Evolutionary conservation across 371 early-diverging fungal species (phyloP).

Genomic region (Syncephalis fuscata): DNA sequence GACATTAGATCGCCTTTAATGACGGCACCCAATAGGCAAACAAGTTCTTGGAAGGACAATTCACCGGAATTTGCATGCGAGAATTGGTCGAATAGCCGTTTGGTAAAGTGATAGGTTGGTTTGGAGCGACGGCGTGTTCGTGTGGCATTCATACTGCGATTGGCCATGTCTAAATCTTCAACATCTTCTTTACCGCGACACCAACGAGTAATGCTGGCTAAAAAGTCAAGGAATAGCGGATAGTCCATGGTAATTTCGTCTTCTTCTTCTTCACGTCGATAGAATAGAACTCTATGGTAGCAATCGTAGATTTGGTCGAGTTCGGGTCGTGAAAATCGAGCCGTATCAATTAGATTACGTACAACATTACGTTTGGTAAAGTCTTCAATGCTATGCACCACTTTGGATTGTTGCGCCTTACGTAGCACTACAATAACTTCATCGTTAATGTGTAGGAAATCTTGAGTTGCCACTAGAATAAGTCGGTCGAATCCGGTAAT

Average conservation of each 20-base stretch:
- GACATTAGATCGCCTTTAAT: slow-evolving; percentile 63
- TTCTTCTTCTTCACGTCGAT: slow-evolving; percentile 13
- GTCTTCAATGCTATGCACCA: slow-evolving; percentile 87
- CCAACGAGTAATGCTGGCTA: no score
- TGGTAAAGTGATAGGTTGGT: slow-evolving; percentile 20
- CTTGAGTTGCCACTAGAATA: slow-evolving; percentile 78
- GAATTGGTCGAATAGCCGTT: slow-evolving; percentile 31
- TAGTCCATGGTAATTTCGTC: no score
- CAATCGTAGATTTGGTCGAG: slow-evolving; percentile 75
- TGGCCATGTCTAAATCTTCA: slow-evolving; percentile 6
- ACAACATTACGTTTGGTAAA: slow-evolving; percentile 82
- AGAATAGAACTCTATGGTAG: slow-evolving; percentile 70
- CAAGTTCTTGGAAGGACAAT: slow-evolving; percentile 62
- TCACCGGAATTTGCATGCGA: slow-evolving; percentile 32
- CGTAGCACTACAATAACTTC: slow-evolving; percentile 66
- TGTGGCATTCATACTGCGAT: slow-evolving; percentile 10
- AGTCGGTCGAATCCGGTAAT: slow-evolving; percentile 81
- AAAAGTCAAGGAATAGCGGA: no score
- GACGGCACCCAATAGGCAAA: slow-evolving; percentile 58
- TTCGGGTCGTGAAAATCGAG: slow-evolving; percentile 70
- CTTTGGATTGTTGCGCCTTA: slow-evolving; percentile 77
- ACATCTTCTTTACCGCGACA: no score
- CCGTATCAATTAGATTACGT: slow-evolving; percentile 55
- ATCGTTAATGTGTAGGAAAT: slow-evolving; percentile 70
- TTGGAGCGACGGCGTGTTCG: slow-evolving; percentile 11